A percentile compares a stretch with the other conserved stretches of the same genome.
Conservation (phyloP, 148 eudicot genomes). For the Beta vulgaris region DNA sequence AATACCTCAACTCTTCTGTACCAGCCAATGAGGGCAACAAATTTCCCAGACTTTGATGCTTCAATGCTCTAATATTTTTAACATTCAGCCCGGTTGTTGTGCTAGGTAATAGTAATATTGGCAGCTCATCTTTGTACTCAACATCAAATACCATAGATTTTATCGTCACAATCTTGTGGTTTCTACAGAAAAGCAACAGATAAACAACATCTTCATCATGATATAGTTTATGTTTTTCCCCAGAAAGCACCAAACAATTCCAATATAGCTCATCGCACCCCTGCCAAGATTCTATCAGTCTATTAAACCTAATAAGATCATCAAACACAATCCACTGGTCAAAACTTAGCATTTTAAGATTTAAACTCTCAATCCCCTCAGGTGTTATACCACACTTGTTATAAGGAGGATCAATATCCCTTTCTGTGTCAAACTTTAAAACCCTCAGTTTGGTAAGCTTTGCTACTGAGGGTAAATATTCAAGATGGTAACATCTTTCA, state of each 20-base stretch:
- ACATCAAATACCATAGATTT: no score
- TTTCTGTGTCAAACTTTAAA: not conserved
- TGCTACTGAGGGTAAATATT: constrained; percentile 13
- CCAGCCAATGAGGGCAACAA: not conserved
- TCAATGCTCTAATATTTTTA: no score
- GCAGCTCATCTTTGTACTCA: no score
- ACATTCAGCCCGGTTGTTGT: no score
- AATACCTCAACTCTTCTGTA: not conserved
- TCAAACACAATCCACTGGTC: not conserved
- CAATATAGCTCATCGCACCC: no score
- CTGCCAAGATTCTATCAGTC: not conserved
- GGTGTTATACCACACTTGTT: not conserved
- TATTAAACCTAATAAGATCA: not conserved
- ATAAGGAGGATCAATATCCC: no score
- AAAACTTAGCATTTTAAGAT: not conserved
- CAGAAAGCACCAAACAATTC: no score
- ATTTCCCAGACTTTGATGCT: constrained; percentile 3
- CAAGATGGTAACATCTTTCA: not conserved
- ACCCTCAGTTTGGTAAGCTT: constrained; percentile 15
- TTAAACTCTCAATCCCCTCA: not conserved
- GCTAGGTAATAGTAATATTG: no score
- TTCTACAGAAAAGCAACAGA: no score
- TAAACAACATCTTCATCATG: no score
- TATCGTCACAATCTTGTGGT: no score
- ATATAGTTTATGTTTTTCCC: no score